Percentiles rank a stretch among this genome's conserved stretches.
Conservation (phyloP, 768 basidiomycete species). For the Paxillus involutus region DNA sequence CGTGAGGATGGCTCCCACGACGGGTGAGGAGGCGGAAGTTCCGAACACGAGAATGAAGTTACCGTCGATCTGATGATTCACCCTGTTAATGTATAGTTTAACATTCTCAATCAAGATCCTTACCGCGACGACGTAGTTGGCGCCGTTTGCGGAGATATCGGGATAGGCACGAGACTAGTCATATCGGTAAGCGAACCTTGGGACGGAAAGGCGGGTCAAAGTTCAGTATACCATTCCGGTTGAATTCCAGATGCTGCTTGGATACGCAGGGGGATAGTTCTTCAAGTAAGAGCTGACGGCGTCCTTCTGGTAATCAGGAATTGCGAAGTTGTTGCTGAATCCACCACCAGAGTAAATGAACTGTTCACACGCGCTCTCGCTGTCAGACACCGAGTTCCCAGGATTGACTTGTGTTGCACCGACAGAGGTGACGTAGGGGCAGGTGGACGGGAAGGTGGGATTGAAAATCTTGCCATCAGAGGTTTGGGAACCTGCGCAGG, state of each 20-base stretch:
- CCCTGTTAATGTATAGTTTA: constrained; percentile 12
- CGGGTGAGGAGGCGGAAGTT: constrained; percentile 60
- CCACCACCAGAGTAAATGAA: constrained; percentile 53
- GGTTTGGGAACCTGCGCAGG: constrained; percentile 29
- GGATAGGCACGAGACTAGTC: constrained; percentile 55
- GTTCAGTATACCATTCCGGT: constrained; percentile 35
- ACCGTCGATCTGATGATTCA: constrained; percentile 32
- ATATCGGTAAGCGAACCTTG: constrained; percentile 13
- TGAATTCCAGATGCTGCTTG: constrained; percentile 43
- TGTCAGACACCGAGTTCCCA: constrained; percentile 42
- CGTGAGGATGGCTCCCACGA: constrained; percentile 59
- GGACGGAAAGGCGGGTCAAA: constrained; percentile 1
- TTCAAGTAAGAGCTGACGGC: constrained; percentile 47
- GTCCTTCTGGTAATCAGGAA: constrained; percentile 50
- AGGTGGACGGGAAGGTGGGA: constrained; percentile 47
- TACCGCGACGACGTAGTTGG: constrained; percentile 29
- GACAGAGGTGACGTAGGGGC: constrained; percentile 68
- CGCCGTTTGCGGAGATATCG: constrained; percentile 57
- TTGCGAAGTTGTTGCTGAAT: constrained; percentile 53
- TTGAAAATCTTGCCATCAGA: constrained; percentile 56
- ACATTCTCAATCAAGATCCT: constrained; percentile 4
- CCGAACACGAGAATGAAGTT: constrained; percentile 44
- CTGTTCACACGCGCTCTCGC: constrained; percentile 45
- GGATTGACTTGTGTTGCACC: constrained; percentile 59
- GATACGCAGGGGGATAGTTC: constrained; percentile 41